Base-by-base conservation (phyloP, 345 rosid genomes). In the Diplotaxis tenuifolia region DNA sequence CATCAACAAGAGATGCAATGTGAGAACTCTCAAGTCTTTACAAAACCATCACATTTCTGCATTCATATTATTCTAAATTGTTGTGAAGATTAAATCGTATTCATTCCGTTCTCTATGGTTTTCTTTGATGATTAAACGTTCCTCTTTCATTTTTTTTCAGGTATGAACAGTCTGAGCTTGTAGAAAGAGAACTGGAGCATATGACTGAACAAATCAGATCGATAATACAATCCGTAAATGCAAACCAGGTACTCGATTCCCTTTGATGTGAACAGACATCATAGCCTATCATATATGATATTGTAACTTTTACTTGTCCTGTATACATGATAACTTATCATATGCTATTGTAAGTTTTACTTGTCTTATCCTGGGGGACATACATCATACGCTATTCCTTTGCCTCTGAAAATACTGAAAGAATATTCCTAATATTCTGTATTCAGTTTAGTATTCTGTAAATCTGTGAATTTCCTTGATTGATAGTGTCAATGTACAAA, bases 1-100 rank as follows among this genome's bases (percentile, higher is more conserved):
- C 98, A 55, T 89, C 97, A 60, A 87, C 94, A 19, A 87, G 99
- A 78, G 99, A 95, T 86, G 97, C 97, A 67, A 92, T 95, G 99
- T 95, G 80, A 87, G 96, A 76, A 75, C 71, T 67, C 12, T 28
- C 9, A 28, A 55, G 50, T 68, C 28, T 76, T 49, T 45, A 55
- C 57, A 29, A 50, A 19, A 72, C 22, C 55, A 52, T 40, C 27
- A 15, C 21, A 12, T 42, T 8, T 12, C 58, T 65, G 22, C 50
- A 9, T 9, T 74, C 40, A 52, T 42, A 68, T 3, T 47, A 23
- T 49, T 20, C 21, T 14, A 9, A 61, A 22, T 14, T 62, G 32
- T 8, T 62, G 20, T 21, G 20, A 38, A 65, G 16, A 49, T 65
- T 25, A 25, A 34, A 65, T 65, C 57, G 19, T 42, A 12, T 47